Base-by-base conservation (phyloP, 176 grass and related monocot genomes). In the Juncus inflexus region DNA sequence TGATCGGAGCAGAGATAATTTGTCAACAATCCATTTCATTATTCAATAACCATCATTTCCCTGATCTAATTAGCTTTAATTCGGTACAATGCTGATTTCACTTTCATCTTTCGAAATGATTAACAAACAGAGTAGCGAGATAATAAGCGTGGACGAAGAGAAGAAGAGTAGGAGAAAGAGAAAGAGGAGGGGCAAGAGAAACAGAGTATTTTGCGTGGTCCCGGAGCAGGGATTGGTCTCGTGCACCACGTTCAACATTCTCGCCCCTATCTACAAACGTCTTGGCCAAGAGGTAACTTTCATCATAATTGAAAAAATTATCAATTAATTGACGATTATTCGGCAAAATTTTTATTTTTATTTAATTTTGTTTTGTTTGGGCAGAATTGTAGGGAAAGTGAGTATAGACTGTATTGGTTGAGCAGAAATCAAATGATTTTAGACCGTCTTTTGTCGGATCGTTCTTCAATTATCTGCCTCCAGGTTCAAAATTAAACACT, bases 391-490 rank as follows among this genome's bases (percentile, higher is more conserved):
- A 79, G 90, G 78, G 90, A 95, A 82, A 95, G 90, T 62, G 78
- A 95, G 50, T 60, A 80, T 66, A 87, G 67, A 62, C 78, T 72
- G 15, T 83, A 83, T 64, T 95, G 90, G 90, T 74, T 87, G 28
- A 83, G 78, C 86, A 77, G 86, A 78, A 95, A 95, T 52, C 70
- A 90, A 63, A 79, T 70, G 15, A 95, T 95, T 72, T 86, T 95
- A 55, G 90, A 90, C 19, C 78, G 76, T 35, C 86, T 95, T 47
- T 83, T 95, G 54, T 79, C 63, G 2, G 86, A 82, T 41, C 58
- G 68, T 47, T 90, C 90, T 63, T 90, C 90, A 49, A 90, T 95
- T 66, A 95, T 95, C 65, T 95, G 90, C 72, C 86, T 95, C 50
- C 90, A 90, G 83, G 90, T 90, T 62, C 67, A 13, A 9, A 5